These are phyloP conservation scores for Beauveria caledonica DNA, from an alignment of 2,329 filamentous ascomycete species.

Conservation along the genomic window DNA sequence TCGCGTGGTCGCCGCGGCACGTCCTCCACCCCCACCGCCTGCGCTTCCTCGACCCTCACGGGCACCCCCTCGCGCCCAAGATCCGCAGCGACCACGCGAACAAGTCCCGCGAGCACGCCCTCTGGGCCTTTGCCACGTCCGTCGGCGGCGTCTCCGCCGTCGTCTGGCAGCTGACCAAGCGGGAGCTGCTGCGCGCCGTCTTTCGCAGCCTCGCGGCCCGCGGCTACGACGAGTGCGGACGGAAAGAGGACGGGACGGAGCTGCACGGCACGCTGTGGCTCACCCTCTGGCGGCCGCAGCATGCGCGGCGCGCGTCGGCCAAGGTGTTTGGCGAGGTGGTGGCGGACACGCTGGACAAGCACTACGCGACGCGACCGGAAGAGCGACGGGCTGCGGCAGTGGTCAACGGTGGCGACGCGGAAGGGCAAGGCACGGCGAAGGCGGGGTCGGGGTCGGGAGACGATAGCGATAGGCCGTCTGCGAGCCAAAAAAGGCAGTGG, in stretches of 20 bases:
- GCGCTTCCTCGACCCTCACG: slow-evolving; percentile 24
- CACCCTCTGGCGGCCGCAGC: slow-evolving; percentile 14
- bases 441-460: too few species aligned
- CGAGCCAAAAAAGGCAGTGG: not conserved
- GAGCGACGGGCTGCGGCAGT: not conserved
- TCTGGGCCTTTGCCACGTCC: slow-evolving; percentile 25
- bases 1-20: slow-evolving; percentile 22
- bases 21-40: slow-evolving; percentile 26
- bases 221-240: slow-evolving; percentile 16
- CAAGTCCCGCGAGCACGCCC: slow-evolving; percentile 19
- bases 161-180: slow-evolving; percentile 19
- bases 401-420: too few species aligned
- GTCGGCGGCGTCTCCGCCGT: slow-evolving; percentile 14
- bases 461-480: not conserved
- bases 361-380: not conserved
- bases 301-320: slow-evolving; percentile 12
- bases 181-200: slow-evolving; percentile 21
- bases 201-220: slow-evolving; percentile 20
- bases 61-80: slow-evolving; percentile 23
- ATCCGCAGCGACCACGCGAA: slow-evolving; percentile 21
- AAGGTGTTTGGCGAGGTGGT: slow-evolving; percentile 16
- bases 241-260: slow-evolving; percentile 9
- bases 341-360: slow-evolving; percentile 9
- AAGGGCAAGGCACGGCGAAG: not conserved
- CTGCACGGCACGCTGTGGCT: slow-evolving; percentile 22